These are phyloP conservation scores for Eucalyptus dawsonii DNA, from an alignment of 345 rosid genomes.

Conservation along the genomic window DNA sequence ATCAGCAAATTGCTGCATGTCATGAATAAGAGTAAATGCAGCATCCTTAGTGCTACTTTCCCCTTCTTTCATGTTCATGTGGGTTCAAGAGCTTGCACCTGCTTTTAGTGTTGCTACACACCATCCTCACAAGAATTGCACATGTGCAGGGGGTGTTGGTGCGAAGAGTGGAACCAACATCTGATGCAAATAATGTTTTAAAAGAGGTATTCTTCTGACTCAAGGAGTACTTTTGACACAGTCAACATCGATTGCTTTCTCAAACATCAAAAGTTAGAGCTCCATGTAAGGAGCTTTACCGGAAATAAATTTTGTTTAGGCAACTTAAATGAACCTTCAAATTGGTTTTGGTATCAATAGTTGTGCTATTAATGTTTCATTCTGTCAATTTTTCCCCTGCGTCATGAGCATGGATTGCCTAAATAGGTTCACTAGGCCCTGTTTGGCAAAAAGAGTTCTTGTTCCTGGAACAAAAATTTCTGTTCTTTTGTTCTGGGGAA, in stretches of 20 bases:
- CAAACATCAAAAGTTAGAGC: not conserved
- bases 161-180: conserved; percentile 86
- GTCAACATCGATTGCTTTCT: not conserved
- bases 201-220: conserved; percentile 49
- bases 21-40: not conserved
- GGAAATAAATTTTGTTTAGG: not conserved
- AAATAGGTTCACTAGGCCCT: not conserved
- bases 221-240: not conserved
- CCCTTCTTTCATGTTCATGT: not conserved
- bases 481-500: too few species aligned
- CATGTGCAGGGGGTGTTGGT: conserved; percentile 82
- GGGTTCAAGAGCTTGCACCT: not conserved
- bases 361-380: not conserved
- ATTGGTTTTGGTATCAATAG: not conserved
- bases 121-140: not conserved
- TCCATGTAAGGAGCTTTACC: not conserved
- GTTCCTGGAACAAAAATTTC: too few species aligned
- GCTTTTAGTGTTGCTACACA: not conserved
- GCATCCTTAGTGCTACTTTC: not conserved
- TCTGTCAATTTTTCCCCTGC: not conserved
- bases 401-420: not conserved
- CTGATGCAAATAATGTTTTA: conserved; percentile 70
- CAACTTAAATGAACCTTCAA: not conserved
- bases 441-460: too few species aligned
- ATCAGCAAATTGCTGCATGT: not conserved